Evolutionary conservation across 1,284 basidiomycete genomes (phyloP).

Genomic region (Leccinum subspadiceum): DNA sequence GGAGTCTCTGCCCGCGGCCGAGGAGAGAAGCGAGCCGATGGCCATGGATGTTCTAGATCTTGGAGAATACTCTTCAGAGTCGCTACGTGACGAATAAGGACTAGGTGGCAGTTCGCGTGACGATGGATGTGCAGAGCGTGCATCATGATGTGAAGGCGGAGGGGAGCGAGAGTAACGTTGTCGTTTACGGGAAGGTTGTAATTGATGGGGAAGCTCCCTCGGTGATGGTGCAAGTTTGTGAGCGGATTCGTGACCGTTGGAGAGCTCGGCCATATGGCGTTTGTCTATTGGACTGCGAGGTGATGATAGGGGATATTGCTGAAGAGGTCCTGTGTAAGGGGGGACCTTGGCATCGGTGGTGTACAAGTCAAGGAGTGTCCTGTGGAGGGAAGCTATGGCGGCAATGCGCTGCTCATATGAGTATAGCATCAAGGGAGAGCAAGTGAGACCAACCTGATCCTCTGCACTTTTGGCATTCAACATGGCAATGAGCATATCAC

Average conservation of each 20-base stretch:
- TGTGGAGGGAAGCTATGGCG: conserved; percentile 64
- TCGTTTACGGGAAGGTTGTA: conserved; percentile 42
- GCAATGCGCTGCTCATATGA: conserved; percentile 56
- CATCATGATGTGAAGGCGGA: conserved; percentile 25
- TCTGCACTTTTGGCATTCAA: conserved; percentile 87
- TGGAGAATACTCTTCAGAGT: conserved; percentile 36
- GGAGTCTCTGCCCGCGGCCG: conserved; percentile 28
- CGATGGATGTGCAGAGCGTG: conserved; percentile 25
- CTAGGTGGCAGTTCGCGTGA: conserved; percentile 36
- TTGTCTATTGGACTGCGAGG: conserved; percentile 22
- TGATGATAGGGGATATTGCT: conserved; percentile 24
- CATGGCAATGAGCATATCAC: conserved; percentile 85
- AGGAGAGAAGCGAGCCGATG: conserved; percentile 33
- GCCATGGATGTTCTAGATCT: conserved; percentile 35
- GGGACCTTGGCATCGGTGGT: conserved; percentile 32
- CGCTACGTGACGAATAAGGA: conserved; percentile 36
- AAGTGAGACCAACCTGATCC: conserved; percentile 64
- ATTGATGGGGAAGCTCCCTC: conserved; percentile 25
- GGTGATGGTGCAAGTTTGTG: conserved; percentile 9
- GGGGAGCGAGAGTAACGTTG: conserved; percentile 42
- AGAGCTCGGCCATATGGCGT: conserved; percentile 14
- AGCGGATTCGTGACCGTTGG: conserved; percentile 17
- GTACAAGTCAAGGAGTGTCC: conserved; percentile 65
- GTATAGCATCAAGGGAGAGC: conserved; percentile 8
- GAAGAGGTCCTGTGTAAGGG: conserved; percentile 12